Percentiles rank a stretch among this genome's conserved stretches.
Conservation (phyloP, 2,329 filamentous ascomycete genomes). For the Pezicula carpinea region DNA sequence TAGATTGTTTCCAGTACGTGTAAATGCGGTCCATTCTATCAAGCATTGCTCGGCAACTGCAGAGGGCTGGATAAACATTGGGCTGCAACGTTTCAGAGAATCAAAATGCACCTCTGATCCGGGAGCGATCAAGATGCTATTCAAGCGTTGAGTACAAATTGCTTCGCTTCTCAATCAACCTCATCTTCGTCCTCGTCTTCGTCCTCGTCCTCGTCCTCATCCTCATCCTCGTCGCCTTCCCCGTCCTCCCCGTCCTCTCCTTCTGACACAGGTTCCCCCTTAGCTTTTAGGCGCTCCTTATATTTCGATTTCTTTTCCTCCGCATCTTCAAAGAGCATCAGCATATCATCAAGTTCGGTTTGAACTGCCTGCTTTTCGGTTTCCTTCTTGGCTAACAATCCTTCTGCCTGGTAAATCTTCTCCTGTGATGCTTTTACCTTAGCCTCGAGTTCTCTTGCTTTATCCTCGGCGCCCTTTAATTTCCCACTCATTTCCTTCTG, state of each 20-base stretch:
- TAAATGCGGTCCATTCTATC: too few relatives aligned
- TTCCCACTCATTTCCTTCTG: constrained; percentile 23
- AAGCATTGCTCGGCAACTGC: too few relatives aligned
- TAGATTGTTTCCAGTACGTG: too few relatives aligned
- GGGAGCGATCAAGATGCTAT: too few relatives aligned
- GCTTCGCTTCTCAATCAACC: background rate
- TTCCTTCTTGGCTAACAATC: constrained; percentile 42
- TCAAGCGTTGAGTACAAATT: too few relatives aligned
- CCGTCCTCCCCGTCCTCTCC: constrained; percentile 62
- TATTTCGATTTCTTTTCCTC: constrained; percentile 74
- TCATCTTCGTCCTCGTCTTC: constrained; percentile 9
- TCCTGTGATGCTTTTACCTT: constrained; percentile 27
- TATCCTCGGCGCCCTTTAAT: constrained; percentile 33
- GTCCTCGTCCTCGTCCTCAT: constrained; percentile 25
- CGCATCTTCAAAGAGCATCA: constrained; percentile 76
- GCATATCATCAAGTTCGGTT: constrained; percentile 71
- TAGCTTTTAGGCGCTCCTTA: constrained; percentile 50
- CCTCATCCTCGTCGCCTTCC: constrained; percentile 46
- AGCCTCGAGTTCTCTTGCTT: constrained; percentile 35
- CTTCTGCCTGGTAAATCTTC: constrained; percentile 25
- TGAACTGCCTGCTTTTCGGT: constrained; percentile 61
- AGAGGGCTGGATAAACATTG: too few relatives aligned
- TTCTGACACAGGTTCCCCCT: constrained; percentile 71
- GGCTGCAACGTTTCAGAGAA: too few relatives aligned
- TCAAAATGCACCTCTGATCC: too few relatives aligned